A percentile compares a stretch with the other conserved stretches of the same genome.
Conservation (phyloP, 2,329 filamentous ascomycete genomes). For the Aureobasidium musti region DNA sequence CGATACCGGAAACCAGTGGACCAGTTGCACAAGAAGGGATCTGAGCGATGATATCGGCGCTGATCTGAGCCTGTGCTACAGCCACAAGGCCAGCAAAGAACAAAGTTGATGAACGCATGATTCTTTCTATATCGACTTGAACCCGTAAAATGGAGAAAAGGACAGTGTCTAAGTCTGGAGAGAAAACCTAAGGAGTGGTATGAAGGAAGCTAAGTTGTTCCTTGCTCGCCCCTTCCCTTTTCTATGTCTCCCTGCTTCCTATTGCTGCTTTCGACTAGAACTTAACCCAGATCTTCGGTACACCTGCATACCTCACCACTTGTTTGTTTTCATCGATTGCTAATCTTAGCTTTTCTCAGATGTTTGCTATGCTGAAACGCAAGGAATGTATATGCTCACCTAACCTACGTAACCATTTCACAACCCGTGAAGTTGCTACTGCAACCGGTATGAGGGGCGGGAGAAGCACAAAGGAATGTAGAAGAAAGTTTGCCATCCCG, state of each 20-base stretch:
- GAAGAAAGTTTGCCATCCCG: background rate
- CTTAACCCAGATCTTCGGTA: background rate
- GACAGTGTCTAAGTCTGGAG: background rate
- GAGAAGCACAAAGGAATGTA: conserved; percentile 23
- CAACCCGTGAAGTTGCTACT: background rate
- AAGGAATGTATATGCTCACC: background rate
- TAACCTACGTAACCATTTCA: conserved; percentile 2
- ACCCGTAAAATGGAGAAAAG: background rate
- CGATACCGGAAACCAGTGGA: conserved; percentile 4
- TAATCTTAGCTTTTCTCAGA: background rate
- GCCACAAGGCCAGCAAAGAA: conserved; percentile 15
- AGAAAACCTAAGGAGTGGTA: conserved; percentile 4
- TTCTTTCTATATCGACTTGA: background rate
- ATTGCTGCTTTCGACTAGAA: background rate
- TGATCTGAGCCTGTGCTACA: conserved; percentile 1
- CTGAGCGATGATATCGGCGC: conserved; percentile 7
- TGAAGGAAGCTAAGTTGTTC: conserved; percentile 10
- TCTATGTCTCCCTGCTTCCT: conserved; percentile 1
- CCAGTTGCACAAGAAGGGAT: conserved; percentile 14
- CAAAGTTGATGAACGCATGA: conserved; percentile 15
- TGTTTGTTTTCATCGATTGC: conserved; percentile 24
- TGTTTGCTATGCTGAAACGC: background rate
- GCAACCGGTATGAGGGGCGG: conserved; percentile 15
- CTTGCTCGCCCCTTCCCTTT: conserved; percentile 15
- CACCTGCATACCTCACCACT: conserved; percentile 12